Evolutionary conservation across 805 yeast genomes (phyloP), one percentile per base, ranked within the genome.

Genomic region (Ogataea salicorniae): DNA sequence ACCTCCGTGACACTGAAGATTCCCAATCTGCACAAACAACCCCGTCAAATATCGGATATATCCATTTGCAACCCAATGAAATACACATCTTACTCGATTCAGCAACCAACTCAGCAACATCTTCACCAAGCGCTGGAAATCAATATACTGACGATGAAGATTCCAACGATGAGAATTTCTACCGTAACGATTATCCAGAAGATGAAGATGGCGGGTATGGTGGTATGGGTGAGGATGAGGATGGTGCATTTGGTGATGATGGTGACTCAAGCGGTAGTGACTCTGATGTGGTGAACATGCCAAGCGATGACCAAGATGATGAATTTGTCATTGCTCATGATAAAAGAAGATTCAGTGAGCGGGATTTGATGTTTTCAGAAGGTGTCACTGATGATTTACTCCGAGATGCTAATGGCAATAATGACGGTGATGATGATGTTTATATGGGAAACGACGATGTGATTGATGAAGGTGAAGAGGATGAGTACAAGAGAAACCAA

Each of bases 141-240:
- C 31, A 11, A 23, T 41, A 46, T 18, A 59, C 88, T 0, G 94
- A 85, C 54, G 89, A 87, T 57, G 92, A 86, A 52, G 95, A 87
- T 60, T 85, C 94, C 0, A 87, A 87, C 60, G 96, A 96, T 18
- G 99, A 92, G 68, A 89, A 87, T 46, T 91, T 83, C 60, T 92
- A 92, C 62, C 80, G 81, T 57, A 92, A 94, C 65, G 98, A 92
- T 60, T 92, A 92, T 60, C 98, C 98, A 0, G 96, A 89, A 41
- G 97, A 91, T 60, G 97, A 89, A 53, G 92, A 87, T 57, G 89
- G 81, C 9, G 81, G 65, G 14, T 66, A 66, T 29, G 74, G 60
- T 13, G 59, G 61, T 15, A 33, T 15, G 16, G 41, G 16, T 7
- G 23, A n/a, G 41, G 15, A 33, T 6, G 41, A 26, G 4, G 23